Evolutionary conservation across 73 alveolate species (phyloP), one percentile per base, ranked within the genome.

Genomic region (Paramecium sonneborni): DNA sequence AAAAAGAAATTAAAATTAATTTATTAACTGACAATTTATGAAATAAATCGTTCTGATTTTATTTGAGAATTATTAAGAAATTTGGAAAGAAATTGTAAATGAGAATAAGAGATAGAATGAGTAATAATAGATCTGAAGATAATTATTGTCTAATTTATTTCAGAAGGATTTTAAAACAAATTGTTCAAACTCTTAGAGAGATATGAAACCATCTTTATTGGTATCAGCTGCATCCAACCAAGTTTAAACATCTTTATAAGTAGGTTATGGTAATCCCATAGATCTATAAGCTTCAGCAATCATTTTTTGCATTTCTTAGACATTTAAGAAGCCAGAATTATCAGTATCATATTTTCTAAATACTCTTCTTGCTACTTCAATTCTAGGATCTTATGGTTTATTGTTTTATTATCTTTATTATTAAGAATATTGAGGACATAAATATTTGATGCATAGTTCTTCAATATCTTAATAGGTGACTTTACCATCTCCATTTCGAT

Each of bases 401-500:
- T 28, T 23, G 15, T 2, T 21, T 34, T 34, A 24, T 85, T 85
- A 32, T 68, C 82, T 72, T 21, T 72, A 72, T 85, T 85, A 15
- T 55, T 48, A 35, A 10, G 70, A 39, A 55, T 55, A 56, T 15
- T 52, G 15, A 12, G 85, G 92, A 85, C 74, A 69, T 43, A 88
- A 82, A 39, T 88, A 88, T 88, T 82, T 88, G n/a, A 88, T 88
- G 90, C 94, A 88, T n/a, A 88, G 38, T 37, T 88, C 94, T 46
- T 88, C 94, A 14, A 88, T 88, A 23, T 88, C 94, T 43, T 67
- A 39, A 82, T 88, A 88, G 8, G 94, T 88, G 24, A 88, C 94
- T 44, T 44, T 88, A 28, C 94, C 94, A 82, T 88, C 94, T 28
- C 94, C 94, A 32, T 88, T 88, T 70, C 90, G 69, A 82, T 88